Evolutionary conservation across 2,329 filamentous ascomycete genomes (phyloP).

Genomic region (Phialophora macrospora): DNA sequence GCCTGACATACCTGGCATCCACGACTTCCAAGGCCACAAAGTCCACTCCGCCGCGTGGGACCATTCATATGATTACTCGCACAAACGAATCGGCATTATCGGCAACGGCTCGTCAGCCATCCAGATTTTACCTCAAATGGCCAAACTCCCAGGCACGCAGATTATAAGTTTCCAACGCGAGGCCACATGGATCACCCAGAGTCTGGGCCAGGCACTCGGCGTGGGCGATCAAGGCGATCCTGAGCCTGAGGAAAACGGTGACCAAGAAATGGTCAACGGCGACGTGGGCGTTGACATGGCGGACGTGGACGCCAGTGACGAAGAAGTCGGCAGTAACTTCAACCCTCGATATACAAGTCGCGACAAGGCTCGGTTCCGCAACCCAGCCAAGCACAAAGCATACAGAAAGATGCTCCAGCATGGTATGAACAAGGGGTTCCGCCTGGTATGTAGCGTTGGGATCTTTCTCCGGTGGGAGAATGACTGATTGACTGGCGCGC

Average conservation of each 20-base stretch:
- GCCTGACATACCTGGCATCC: constrained; percentile 42
- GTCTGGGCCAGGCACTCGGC: constrained; percentile 39
- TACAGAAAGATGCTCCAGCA: constrained; percentile 46
- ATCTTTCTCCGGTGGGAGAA: neutral
- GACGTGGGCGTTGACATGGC: constrained; percentile 32
- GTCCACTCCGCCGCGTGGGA: constrained; percentile 42
- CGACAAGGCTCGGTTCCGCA: constrained; percentile 42
- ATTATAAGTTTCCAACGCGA: constrained; percentile 44
- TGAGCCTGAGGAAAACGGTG: constrained; percentile 21
- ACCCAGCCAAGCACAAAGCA: constrained; percentile 42
- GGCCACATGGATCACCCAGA: constrained; percentile 44
- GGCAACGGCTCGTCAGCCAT: constrained; percentile 47
- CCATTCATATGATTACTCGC: constrained; percentile 37
- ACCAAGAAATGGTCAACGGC: constrained; percentile 28
- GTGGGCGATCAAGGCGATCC: constrained; percentile 36
- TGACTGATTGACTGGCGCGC: neutral
- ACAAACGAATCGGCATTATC: constrained; percentile 42
- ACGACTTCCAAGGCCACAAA: constrained; percentile 41
- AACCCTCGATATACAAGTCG: constrained; percentile 40
- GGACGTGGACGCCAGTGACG: constrained; percentile 20
- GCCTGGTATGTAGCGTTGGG: constrained; percentile 18
- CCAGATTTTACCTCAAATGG: constrained; percentile 45
- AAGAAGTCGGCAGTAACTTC: constrained; percentile 35
- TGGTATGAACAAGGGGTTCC: constrained; percentile 35
- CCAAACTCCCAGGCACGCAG: constrained; percentile 32